Conservation (phyloP, 805 yeast species). For the Pichia exigua region DNA sequence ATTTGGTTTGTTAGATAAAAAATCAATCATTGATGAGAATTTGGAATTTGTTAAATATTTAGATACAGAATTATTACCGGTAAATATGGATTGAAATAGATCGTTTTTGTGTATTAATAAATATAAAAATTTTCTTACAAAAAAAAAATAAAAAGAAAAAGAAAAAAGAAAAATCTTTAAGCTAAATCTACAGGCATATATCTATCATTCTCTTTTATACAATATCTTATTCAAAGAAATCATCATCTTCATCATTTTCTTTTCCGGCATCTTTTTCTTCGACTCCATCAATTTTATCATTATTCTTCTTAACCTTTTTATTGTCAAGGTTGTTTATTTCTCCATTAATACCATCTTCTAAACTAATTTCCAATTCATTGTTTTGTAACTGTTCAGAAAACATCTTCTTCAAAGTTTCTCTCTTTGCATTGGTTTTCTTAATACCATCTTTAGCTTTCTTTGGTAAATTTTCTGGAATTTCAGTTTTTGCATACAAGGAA, state of each 20-base stretch:
- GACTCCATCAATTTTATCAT: constrained; percentile 10
- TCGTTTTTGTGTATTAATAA: background rate
- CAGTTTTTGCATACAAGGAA: constrained; percentile 55
- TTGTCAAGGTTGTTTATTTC: constrained; percentile 6
- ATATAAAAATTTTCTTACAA: background rate
- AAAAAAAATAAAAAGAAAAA: too few relatives aligned
- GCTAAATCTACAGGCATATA: constrained; percentile 17
- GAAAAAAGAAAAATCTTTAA: background rate
- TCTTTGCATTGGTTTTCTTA: constrained; percentile 35
- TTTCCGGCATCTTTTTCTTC: constrained; percentile 13
- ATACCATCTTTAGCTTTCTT: constrained; percentile 36
- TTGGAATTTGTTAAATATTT: constrained; percentile 34
- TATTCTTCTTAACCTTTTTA: constrained; percentile 7
- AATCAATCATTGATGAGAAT: constrained; percentile 24
- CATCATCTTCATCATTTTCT: constrained; percentile 29
- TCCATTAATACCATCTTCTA: constrained; percentile 40
- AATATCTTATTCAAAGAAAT: constrained; percentile 26
- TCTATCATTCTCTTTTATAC: constrained; percentile 18
- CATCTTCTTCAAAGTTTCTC: constrained; percentile 41
- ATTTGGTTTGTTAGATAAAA: constrained; percentile 42
- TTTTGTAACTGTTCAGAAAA: constrained; percentile 45
- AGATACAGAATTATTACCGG: constrained; percentile 28
- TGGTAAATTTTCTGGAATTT: constrained; percentile 25
- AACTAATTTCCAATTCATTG: constrained; percentile 44
- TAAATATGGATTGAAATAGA: constrained; percentile 9